phyloP scores from a whole-genome alignment of 2,329 filamentous ascomycete species.

The Beauveria australis region DNA sequence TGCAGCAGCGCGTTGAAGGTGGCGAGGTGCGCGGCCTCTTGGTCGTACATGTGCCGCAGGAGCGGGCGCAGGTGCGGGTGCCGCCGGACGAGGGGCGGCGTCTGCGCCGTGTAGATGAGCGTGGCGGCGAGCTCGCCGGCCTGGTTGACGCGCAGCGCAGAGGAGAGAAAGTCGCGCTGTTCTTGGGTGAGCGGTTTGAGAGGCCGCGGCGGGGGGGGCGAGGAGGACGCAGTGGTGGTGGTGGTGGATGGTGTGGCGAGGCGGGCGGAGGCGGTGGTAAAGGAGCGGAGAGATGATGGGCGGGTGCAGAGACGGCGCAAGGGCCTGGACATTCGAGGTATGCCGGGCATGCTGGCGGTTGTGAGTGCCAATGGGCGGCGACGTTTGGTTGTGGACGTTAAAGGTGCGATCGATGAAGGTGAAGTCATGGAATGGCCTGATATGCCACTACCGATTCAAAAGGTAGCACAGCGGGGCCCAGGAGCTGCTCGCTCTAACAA shows the following conservation, averaged over 20 bases:
- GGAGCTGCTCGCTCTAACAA: neutral
- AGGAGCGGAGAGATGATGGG: neutral
- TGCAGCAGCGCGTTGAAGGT: conserved; percentile 80
- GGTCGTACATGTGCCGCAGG: conserved; percentile 97
- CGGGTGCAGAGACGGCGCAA: conserved; percentile 6
- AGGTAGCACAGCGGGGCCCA: neutral
- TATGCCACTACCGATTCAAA: too few relatives aligned
- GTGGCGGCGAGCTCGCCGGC: conserved; percentile 95
- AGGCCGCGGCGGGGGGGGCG: conserved; percentile 23
- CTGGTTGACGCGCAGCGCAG: conserved; percentile 91
- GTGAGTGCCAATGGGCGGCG: neutral
- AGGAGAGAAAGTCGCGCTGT: conserved; percentile 67
- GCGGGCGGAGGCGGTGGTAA: neutral
- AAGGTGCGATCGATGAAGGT: neutral
- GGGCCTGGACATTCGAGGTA: conserved; percentile 14
- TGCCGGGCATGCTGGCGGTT: conserved; percentile 13
- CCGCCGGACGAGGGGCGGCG: conserved; percentile 65
- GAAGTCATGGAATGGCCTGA: neutral
- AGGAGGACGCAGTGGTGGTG: neutral
- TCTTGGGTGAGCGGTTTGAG: conserved; percentile 56
- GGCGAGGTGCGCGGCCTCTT: conserved; percentile 78
- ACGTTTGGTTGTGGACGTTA: neutral
- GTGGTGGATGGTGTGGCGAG: neutral
- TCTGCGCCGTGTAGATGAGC: conserved; percentile 87
- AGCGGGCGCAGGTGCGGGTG: conserved; percentile 83